phyloP scores from a whole-genome alignment of 2,329 filamentous ascomycete genomes.

The Cadophora gregata region DNA sequence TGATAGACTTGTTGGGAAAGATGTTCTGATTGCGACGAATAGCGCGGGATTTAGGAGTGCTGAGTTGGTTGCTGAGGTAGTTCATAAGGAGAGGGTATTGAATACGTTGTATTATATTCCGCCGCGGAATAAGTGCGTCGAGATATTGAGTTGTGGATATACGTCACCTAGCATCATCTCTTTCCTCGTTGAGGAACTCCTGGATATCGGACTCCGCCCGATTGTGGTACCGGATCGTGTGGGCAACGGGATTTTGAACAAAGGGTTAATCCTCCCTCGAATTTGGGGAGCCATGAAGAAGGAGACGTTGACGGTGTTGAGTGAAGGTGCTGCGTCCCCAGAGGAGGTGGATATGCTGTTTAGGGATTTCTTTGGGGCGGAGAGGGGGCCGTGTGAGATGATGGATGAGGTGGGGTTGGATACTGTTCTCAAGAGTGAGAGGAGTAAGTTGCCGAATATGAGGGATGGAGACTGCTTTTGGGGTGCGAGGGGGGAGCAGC shows the following conservation, averaged over 20 bases:
- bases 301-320: constrained; percentile 45
- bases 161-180: constrained; percentile 43
- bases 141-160: constrained; percentile 48
- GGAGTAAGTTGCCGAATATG: constrained; percentile 44
- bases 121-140: constrained; percentile 40
- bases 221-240: constrained; percentile 44
- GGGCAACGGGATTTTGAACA: constrained; percentile 31
- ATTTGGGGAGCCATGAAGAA: constrained; percentile 50
- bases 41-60: constrained; percentile 52
- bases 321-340: constrained; percentile 46
- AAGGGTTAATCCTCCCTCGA: constrained; percentile 49
- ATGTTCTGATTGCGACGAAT: constrained; percentile 53
- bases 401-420: constrained; percentile 52
- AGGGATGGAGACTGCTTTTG: constrained; percentile 13
- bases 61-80: constrained; percentile 49
- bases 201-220: constrained; percentile 45
- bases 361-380: constrained; percentile 39
- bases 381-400: constrained; percentile 47
- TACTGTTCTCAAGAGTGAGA: constrained; percentile 47
- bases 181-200: constrained; percentile 41
- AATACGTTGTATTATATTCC: constrained; percentile 52
- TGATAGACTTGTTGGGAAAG: constrained; percentile 45
- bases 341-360: constrained; percentile 48
- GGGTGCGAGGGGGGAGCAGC: constrained; percentile 12
- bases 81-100: constrained; percentile 46